Percentiles rank a stretch among this genome's conserved stretches.
These are phyloP conservation scores for Stephania cephalantha DNA, from an alignment of 164 flowering plant genomes.

Conservation along the genomic window DNA sequence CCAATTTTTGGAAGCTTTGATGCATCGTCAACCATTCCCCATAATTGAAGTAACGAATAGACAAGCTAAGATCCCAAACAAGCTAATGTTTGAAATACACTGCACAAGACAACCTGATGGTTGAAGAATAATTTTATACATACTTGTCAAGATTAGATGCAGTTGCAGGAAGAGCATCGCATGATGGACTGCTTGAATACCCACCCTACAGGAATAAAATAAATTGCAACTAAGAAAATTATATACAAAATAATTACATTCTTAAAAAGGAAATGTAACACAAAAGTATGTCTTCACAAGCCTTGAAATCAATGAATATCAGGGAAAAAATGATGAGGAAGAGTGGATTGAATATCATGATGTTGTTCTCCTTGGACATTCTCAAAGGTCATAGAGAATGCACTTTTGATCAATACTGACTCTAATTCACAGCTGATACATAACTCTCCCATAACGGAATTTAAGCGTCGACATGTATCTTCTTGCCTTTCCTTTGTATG, in stretches of 20 bases:
- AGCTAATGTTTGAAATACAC: not conserved
- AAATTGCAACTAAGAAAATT: not conserved
- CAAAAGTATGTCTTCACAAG: constrained; percentile 33
- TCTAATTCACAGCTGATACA: constrained; percentile 68
- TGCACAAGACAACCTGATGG: not conserved
- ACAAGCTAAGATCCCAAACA: not conserved
- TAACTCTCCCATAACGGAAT: constrained; percentile 57
- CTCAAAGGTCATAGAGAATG: constrained; percentile 72
- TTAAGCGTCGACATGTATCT: constrained; percentile 44
- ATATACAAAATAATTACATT: not conserved
- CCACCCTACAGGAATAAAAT: constrained; percentile 43
- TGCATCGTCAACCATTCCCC: not conserved
- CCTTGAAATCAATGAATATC: no score
- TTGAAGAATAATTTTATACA: not conserved
- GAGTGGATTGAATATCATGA: constrained; percentile 36
- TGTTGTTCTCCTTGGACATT: constrained; percentile 64
- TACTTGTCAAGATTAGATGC: constrained; percentile 46
- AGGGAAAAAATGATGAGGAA: not conserved
- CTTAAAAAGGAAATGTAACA: not conserved
- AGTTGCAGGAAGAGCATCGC: constrained; percentile 42
- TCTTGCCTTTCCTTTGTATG: constrained; percentile 62
- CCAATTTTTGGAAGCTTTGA: not conserved
- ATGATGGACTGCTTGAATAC: constrained; percentile 51
- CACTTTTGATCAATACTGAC: constrained; percentile 77
- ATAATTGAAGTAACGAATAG: not conserved